Conservation (phyloP, 345 rosid genomes). For the Eucalyptus sideroxylon region DNA sequence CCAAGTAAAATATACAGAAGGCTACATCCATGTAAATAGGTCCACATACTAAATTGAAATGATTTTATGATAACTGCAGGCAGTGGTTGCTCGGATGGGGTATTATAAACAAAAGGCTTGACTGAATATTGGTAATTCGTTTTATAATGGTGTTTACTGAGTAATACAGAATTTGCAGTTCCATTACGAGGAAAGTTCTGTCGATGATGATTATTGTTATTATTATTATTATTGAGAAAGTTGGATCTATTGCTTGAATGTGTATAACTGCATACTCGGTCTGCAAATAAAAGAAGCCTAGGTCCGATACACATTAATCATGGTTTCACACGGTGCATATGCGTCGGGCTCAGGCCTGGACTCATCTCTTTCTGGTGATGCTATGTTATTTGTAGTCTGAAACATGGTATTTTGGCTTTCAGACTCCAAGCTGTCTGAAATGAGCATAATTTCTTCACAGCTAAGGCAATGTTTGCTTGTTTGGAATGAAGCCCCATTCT, state of each 20-base stretch:
- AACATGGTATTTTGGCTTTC: neutral
- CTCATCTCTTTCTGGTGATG: neutral
- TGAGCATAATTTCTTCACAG: neutral
- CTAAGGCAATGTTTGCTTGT: neutral
- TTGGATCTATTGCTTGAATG: neutral
- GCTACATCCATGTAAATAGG: neutral
- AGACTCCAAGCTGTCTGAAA: neutral
- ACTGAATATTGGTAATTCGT: neutral
- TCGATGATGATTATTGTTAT: neutral
- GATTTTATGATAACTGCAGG: neutral
- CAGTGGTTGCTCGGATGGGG: neutral
- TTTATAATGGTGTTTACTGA: neutral
- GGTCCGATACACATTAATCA: neutral
- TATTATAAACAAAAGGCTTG: neutral
- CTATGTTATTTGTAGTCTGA: neutral
- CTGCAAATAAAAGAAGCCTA: neutral
- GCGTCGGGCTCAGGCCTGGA: neutral
- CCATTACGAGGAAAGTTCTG: neutral
- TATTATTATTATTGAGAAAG: too few species aligned
- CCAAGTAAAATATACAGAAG: neutral
- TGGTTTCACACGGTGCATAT: neutral
- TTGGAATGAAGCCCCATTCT: neutral
- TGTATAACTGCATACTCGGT: neutral
- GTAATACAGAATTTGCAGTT: neutral
- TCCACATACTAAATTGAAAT: neutral